Evolutionary conservation across 371 early-diverging fungal genomes (phyloP).

Genomic region (Mucor saturninus): DNA sequence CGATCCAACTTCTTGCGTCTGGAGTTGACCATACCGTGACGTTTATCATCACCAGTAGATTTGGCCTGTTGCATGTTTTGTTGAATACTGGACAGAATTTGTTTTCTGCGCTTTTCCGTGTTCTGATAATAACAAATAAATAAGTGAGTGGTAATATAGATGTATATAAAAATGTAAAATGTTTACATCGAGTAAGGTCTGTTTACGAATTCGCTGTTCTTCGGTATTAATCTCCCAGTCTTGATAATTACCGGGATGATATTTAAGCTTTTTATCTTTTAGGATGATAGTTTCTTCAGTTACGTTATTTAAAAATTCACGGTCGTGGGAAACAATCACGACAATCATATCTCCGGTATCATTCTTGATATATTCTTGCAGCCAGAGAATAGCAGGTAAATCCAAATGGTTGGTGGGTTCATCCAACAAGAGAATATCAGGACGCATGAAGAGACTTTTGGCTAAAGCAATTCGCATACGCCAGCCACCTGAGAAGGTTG

Average conservation of each 20-base stretch:
- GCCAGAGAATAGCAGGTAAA: constrained; percentile 80
- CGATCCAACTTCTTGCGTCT: constrained; percentile 72
- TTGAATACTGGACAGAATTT: constrained; percentile 66
- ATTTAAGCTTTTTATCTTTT: constrained; percentile 64
- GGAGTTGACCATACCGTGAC: constrained; percentile 70
- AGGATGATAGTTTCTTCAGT: constrained; percentile 76
- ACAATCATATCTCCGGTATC: constrained; percentile 62
- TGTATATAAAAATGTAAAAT: neutral
- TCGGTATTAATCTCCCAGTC: constrained; percentile 69
- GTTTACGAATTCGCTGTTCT: constrained; percentile 64
- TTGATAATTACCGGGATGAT: constrained; percentile 79
- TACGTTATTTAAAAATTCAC: constrained; percentile 72
- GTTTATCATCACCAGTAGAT: constrained; percentile 78
- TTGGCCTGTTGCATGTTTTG: constrained; percentile 71
- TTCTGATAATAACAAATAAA: constrained; percentile 25
- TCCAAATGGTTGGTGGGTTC: constrained; percentile 90
- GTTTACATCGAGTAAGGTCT: constrained; percentile 51
- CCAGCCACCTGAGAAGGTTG: constrained; percentile 89
- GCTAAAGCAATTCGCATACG: constrained; percentile 86
- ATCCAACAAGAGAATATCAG: constrained; percentile 86
- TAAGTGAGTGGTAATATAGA: neutral
- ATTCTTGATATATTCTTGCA: constrained; percentile 70
- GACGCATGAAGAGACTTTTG: constrained; percentile 75
- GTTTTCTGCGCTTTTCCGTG: constrained; percentile 64
- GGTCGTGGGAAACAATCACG: constrained; percentile 84